Conservation (phyloP, 2,329 filamentous ascomycete genomes). For the Elsinoe australis region DNA sequence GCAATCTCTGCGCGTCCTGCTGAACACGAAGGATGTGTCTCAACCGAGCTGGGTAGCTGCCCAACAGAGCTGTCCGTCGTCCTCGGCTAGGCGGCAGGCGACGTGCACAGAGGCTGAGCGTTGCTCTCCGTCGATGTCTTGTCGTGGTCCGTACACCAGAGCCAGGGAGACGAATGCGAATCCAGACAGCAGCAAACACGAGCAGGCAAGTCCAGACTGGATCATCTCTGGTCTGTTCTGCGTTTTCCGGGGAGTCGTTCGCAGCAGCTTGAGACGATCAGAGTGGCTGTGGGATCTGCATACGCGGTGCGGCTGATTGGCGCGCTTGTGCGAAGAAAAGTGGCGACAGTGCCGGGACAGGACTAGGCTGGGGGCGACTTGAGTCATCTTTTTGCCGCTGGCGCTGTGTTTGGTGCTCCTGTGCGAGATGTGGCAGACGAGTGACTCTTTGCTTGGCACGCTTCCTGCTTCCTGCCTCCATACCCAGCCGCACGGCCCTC, state of each 20-base stretch:
- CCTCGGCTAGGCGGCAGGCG: neutral
- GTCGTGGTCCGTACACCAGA: neutral
- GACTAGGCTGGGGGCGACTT: neutral
- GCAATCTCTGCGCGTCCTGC: neutral
- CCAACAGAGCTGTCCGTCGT: neutral
- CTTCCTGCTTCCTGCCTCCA: no score
- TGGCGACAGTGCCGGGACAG: neutral
- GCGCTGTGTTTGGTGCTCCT: no score
- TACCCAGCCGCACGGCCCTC: slow-evolving; percentile 5
- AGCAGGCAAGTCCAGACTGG: neutral
- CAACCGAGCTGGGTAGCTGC: neutral
- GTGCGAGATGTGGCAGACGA: no score
- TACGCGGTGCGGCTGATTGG: neutral
- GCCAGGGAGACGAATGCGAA: neutral
- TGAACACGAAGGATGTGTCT: neutral
- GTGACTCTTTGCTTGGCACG: neutral
- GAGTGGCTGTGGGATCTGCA: neutral
- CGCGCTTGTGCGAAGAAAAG: neutral
- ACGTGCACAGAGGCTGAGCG: slow-evolving; percentile 12
- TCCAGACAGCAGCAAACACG: neutral
- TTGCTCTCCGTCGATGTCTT: neutral
- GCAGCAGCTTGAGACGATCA: neutral
- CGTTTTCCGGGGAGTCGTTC: neutral
- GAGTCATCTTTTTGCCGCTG: no score
- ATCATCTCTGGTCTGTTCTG: neutral